Conservation (phyloP, 2,329 filamentous ascomycete genomes). For the Colletotrichum acutatum region DNA sequence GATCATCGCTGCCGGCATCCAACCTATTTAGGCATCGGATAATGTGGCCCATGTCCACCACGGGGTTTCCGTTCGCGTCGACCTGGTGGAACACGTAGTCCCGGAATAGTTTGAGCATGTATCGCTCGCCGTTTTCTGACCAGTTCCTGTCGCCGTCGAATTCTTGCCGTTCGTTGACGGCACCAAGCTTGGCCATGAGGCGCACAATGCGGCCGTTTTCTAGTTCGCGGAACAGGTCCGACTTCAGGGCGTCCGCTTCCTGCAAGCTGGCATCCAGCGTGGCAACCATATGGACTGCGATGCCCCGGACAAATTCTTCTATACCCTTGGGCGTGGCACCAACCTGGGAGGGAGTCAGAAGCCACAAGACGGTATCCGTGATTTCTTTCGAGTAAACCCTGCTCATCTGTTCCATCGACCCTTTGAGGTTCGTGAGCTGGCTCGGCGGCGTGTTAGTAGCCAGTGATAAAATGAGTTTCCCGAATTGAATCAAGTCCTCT, state of each 20-base stretch:
- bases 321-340: slow-evolving; percentile 73
- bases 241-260: slow-evolving; percentile 78
- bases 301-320: slow-evolving; percentile 81
- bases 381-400: slow-evolving; percentile 82
- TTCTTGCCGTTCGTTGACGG: slow-evolving; percentile 91
- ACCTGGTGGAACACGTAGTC: slow-evolving; percentile 99
- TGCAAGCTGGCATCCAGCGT: slow-evolving; percentile 85
- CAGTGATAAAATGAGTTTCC: slow-evolving; percentile 84
- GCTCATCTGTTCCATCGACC: slow-evolving; percentile 80
- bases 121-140: slow-evolving; percentile 93
- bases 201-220: slow-evolving; percentile 91
- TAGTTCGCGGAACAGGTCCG: slow-evolving; percentile 80
- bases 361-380: slow-evolving; percentile 83
- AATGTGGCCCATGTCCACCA: slow-evolving; percentile 89
- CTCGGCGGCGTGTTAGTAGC: slow-evolving; percentile 73
- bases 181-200: slow-evolving; percentile 82
- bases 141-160: slow-evolving; percentile 81
- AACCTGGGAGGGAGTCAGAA: slow-evolving; percentile 74
- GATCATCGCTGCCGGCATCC: slow-evolving; percentile 89
- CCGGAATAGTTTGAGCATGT: slow-evolving; percentile 92
- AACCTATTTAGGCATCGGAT: slow-evolving; percentile 89
- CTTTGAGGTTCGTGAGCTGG: slow-evolving; percentile 70
- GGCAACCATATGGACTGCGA: slow-evolving; percentile 80
- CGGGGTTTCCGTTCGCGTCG: slow-evolving; percentile 83
- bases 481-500: slow-evolving; percentile 87